Evolutionary conservation across 345 rosid genomes (phyloP).

Genomic region (Gossypium thurberi): DNA sequence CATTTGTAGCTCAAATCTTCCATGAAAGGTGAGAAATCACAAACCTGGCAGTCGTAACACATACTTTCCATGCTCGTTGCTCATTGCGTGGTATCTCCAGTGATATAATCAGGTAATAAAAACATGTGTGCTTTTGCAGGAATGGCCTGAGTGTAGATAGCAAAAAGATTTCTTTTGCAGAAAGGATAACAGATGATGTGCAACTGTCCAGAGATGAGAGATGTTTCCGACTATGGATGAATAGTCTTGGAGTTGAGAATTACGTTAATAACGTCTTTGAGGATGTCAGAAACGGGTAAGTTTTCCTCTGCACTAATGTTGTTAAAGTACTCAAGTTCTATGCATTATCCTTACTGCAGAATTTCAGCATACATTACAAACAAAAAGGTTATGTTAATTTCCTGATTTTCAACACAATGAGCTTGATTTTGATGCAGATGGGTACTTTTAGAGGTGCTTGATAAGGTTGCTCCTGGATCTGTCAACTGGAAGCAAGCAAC

Average conservation of each 20-base stretch:
- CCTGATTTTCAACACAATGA: background rate
- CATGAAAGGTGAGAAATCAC: slow-evolving; percentile 57
- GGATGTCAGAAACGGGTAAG: slow-evolving; percentile 87
- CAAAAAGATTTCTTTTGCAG: slow-evolving; percentile 65
- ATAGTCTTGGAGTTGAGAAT: slow-evolving; percentile 64
- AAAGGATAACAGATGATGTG: slow-evolving; percentile 86
- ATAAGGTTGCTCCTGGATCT: slow-evolving; percentile 71
- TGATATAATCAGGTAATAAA: background rate
- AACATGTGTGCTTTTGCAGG: slow-evolving; percentile 40
- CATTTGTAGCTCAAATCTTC: slow-evolving; percentile 85
- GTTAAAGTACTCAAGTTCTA: background rate
- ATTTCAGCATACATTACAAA: background rate
- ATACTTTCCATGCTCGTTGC: background rate
- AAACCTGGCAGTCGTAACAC: background rate
- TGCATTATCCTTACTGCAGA: background rate
- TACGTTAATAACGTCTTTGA: slow-evolving; percentile 83
- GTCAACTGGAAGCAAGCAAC: slow-evolving; percentile 93
- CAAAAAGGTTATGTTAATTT: background rate
- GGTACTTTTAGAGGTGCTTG: slow-evolving; percentile 86
- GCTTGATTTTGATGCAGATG: slow-evolving; percentile 46
- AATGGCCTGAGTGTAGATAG: slow-evolving; percentile 70
- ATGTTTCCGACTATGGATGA: slow-evolving; percentile 90
- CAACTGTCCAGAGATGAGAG: slow-evolving; percentile 83
- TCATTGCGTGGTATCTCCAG: background rate
- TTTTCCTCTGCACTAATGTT: background rate